phyloP scores from a whole-genome alignment of 2,329 filamentous ascomycete genomes.

The Dothidotthia symphoricarpi region DNA sequence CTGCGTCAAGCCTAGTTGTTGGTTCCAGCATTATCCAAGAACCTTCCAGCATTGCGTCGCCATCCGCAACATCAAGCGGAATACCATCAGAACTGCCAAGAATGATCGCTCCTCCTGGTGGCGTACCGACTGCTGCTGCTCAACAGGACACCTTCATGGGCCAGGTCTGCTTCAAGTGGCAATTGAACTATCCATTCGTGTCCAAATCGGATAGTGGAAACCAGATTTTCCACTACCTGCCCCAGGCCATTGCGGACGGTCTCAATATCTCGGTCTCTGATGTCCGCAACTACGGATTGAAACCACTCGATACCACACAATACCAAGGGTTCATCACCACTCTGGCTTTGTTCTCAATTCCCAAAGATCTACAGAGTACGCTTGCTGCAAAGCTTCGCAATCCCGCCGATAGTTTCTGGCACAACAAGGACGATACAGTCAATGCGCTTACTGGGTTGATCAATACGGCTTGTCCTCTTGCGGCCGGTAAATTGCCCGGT shows the following conservation, averaged over 20 bases:
- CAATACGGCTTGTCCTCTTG: constrained; percentile 76
- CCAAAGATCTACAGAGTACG: constrained; percentile 49
- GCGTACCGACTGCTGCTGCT: constrained; percentile 47
- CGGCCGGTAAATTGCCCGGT: constrained; percentile 46
- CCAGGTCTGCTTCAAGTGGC: constrained; percentile 79
- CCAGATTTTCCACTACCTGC: constrained; percentile 81
- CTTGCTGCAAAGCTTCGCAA: constrained; percentile 69
- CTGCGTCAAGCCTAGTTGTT: constrained; percentile 50
- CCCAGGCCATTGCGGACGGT: constrained; percentile 66
- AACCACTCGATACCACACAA: constrained; percentile 70
- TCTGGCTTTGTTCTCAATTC: constrained; percentile 57
- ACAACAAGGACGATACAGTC: constrained; percentile 64
- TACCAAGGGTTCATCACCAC: constrained; percentile 79
- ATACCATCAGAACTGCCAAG: constrained; percentile 69
- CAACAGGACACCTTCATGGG: constrained; percentile 69
- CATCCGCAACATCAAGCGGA: constrained; percentile 48
- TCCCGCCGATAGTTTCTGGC: constrained; percentile 72
- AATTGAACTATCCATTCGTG: constrained; percentile 82
- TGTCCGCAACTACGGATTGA: constrained; percentile 67
- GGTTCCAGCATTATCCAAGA: constrained; percentile 63
- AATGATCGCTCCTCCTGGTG: constrained; percentile 69
- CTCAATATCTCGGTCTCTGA: constrained; percentile 52
- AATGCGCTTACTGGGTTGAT: constrained; percentile 74
- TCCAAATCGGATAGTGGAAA: constrained; percentile 67
- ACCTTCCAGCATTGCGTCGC: constrained; percentile 46